These are phyloP conservation scores for Takashimella tepidaria DNA, from an alignment of 1,284 basidiomycete genomes.

Conservation along the genomic window DNA sequence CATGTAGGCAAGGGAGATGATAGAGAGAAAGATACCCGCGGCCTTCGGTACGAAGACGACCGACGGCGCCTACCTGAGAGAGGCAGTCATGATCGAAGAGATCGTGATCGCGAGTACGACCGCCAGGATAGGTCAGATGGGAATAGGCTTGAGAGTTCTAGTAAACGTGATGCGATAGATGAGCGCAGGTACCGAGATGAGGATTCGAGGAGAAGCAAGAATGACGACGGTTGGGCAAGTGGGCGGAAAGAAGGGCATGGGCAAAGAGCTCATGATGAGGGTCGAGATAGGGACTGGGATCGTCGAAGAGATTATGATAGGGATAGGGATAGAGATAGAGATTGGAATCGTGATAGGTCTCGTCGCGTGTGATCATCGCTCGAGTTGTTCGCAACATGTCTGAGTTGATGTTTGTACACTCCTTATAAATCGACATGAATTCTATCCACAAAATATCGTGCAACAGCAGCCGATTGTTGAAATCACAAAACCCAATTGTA, in stretches of 20 bases:
- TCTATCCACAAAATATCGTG: too few species aligned
- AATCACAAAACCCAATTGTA: conserved; percentile 42
- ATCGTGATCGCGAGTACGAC: not conserved
- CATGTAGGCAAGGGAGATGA: not conserved
- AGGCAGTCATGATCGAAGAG: not conserved
- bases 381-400: too few species aligned
- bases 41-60: not conserved
- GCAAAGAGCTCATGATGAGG: not conserved
- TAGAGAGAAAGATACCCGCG: not conserved
- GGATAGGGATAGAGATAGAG: too few species aligned
- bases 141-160: not conserved
- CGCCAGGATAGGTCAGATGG: conserved; percentile 1
- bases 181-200: not conserved
- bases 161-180: not conserved
- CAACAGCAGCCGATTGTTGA: too few species aligned
- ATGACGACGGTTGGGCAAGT: too few species aligned
- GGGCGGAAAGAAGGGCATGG: not conserved
- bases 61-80: not conserved
- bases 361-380: too few species aligned
- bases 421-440: too few species aligned
- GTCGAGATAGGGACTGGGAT: not conserved
- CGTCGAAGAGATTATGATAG: too few species aligned
- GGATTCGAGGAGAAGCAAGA: too few species aligned
- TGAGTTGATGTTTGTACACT: too few species aligned
- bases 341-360: too few species aligned